These are phyloP conservation scores for Fusarium dimerum DNA, from an alignment of 2,329 filamentous ascomycete species.

Conservation along the genomic window DNA sequence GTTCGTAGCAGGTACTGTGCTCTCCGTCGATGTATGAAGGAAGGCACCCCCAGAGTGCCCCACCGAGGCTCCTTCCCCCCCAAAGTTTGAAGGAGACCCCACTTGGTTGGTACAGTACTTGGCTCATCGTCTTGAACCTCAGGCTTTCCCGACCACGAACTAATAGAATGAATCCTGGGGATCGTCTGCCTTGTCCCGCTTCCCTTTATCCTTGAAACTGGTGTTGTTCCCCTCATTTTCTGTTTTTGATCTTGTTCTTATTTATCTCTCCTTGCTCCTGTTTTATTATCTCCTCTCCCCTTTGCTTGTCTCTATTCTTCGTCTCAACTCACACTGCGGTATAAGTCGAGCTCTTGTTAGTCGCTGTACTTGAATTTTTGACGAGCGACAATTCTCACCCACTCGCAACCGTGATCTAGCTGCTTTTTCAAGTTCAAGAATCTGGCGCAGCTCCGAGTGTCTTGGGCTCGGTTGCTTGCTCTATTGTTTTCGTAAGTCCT, in stretches of 20 bases:
- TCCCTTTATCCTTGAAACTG: slow-evolving; percentile 11
- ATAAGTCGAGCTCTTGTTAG: slow-evolving; percentile 2
- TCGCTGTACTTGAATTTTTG: slow-evolving; percentile 10
- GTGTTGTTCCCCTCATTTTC: slow-evolving; percentile 16
- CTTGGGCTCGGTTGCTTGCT: slow-evolving; percentile 9
- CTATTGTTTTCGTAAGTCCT: background rate
- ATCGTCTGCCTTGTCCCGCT: slow-evolving; percentile 11
- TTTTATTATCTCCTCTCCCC: background rate
- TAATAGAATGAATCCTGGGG: slow-evolving; percentile 12
- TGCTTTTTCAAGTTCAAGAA: slow-evolving; percentile 3
- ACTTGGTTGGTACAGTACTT: slow-evolving; percentile 12
- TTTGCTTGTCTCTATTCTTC: background rate
- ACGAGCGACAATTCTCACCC: background rate
- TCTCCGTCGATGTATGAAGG: background rate
- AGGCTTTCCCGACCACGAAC: slow-evolving; percentile 9
- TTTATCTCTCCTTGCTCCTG: background rate
- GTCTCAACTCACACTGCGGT: background rate
- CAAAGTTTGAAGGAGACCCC: slow-evolving; percentile 13
- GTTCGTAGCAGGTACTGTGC: background rate
- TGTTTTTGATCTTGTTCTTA: slow-evolving; percentile 7
- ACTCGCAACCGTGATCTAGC: background rate
- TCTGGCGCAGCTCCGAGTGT: slow-evolving; percentile 9
- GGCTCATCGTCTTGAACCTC: slow-evolving; percentile 13
- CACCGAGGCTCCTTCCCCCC: slow-evolving; percentile 19
- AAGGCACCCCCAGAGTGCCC: no score